These are phyloP conservation scores for Vachellia collinsii DNA, from an alignment of 306 rosid species.

Conservation along the genomic window DNA sequence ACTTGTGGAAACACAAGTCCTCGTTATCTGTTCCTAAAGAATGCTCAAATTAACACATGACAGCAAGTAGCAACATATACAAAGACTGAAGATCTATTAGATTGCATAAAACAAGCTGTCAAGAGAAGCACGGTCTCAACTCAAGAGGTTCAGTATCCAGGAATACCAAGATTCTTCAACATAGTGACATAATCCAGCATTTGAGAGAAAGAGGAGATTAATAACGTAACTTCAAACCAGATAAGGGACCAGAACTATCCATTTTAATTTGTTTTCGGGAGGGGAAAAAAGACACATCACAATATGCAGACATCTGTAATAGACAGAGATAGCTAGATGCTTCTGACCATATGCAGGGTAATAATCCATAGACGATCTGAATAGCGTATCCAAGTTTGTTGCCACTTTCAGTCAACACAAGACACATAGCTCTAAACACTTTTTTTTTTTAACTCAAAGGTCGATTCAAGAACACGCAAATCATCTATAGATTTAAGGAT, in stretches of 20 bases:
- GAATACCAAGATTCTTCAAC: slow-evolving; percentile 13
- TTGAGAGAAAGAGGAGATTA: neutral
- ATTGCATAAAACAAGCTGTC: neutral
- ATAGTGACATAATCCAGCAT: neutral
- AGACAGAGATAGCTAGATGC: neutral
- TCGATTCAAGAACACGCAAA: neutral
- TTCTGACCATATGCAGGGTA: neutral
- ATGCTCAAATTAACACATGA: neutral
- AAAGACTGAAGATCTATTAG: neutral
- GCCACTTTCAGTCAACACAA: neutral
- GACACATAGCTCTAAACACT: neutral
- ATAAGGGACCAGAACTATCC: neutral
- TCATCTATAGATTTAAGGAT: slow-evolving; percentile 3
- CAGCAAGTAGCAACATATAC: neutral
- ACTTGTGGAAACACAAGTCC: neutral
- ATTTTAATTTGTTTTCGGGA: neutral
- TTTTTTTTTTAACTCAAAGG: neutral
- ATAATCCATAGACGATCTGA: neutral
- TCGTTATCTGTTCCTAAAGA: slow-evolving; percentile 11
- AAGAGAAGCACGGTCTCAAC: neutral
- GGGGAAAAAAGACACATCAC: neutral
- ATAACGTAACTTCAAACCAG: neutral
- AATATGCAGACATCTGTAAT: neutral
- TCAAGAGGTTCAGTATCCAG: slow-evolving; percentile 15
- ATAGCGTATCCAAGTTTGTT: neutral